Conservation (phyloP, 495 filamentous ascomycete species). For the Neurospora sp. region DNA sequence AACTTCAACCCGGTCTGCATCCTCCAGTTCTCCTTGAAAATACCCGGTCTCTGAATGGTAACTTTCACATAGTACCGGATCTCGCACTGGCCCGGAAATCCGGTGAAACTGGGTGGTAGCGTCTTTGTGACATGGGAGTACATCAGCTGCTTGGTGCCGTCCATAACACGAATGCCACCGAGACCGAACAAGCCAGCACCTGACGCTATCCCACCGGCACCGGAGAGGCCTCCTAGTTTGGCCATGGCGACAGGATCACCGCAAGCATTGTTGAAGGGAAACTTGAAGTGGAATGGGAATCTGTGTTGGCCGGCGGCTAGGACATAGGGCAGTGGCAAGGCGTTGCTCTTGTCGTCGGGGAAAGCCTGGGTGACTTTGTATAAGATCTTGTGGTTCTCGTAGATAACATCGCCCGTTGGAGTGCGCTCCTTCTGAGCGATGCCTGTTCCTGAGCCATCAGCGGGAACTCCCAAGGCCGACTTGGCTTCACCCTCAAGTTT, state of each 20-base stretch:
- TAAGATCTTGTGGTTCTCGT: conserved; percentile 49
- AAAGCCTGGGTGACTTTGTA: conserved; percentile 73
- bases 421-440: conserved; percentile 18
- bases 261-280: conserved; percentile 90
- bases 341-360: conserved; percentile 51
- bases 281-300: conserved; percentile 86
- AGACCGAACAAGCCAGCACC: conserved; percentile 26
- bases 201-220: conserved; percentile 22
- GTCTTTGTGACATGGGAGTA: conserved; percentile 71
- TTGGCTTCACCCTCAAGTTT: conserved; percentile 89
- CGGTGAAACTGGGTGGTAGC: conserved; percentile 76
- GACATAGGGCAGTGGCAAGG: conserved; percentile 52
- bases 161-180: conserved; percentile 39
- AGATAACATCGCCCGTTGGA: conserved; percentile 25
- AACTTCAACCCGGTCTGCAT: conserved; percentile 59
- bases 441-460: conserved; percentile 11
- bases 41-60: conserved; percentile 69
- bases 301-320: conserved; percentile 70
- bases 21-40: conserved; percentile 81
- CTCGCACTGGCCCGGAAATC: conserved; percentile 72
- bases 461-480: conserved; percentile 40
- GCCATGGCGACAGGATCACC: conserved; percentile 39
- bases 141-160: conserved; percentile 41
- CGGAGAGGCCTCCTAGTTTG: conserved; percentile 32
- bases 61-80: conserved; percentile 91